These are phyloP conservation scores for Inonotus obliquus DNA, from an alignment of 1,284 basidiomycete species.

Conservation along the genomic window DNA sequence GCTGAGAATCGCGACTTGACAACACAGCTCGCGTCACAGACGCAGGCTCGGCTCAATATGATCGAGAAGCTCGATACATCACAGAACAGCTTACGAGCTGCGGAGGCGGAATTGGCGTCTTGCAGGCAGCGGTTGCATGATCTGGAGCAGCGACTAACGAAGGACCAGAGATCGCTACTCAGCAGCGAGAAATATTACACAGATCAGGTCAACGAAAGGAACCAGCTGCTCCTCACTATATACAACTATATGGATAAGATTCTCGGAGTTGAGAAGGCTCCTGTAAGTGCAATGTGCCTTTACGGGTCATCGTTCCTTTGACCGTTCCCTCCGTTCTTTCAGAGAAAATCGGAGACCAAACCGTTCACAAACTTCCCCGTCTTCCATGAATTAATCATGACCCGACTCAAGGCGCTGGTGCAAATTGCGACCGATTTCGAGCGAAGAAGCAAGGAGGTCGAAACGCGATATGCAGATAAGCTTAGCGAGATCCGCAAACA, in stretches of 20 bases:
- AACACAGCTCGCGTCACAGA: slow-evolving; percentile 73
- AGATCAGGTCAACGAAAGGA: slow-evolving; percentile 89
- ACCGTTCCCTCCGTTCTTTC: slow-evolving; percentile 7
- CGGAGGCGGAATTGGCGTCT: slow-evolving; percentile 58
- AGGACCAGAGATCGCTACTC: slow-evolving; percentile 76
- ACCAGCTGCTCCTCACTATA: slow-evolving; percentile 85
- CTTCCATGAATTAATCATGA: slow-evolving; percentile 94
- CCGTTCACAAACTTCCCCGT: slow-evolving; percentile 91
- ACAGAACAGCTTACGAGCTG: slow-evolving; percentile 53
- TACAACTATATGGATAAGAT: slow-evolving; percentile 97
- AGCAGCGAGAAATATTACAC: slow-evolving; percentile 77
- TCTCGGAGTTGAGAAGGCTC: slow-evolving; percentile 80
- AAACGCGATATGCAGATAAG: slow-evolving; percentile 67
- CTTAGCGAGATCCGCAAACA: slow-evolving; percentile 80
- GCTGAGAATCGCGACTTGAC: slow-evolving; percentile 77
- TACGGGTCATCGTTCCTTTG: neutral
- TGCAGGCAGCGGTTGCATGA: slow-evolving; percentile 63
- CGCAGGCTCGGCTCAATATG: slow-evolving; percentile 77
- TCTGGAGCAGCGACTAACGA: slow-evolving; percentile 77
- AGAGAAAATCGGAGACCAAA: slow-evolving; percentile 84
- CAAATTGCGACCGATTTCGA: slow-evolving; percentile 87
- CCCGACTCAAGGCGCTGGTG: slow-evolving; percentile 77
- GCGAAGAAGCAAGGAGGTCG: slow-evolving; percentile 78
- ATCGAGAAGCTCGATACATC: slow-evolving; percentile 82
- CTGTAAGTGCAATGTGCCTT: slow-evolving; percentile 45